Evolutionary conservation across 371 early-diverging fungal genomes (phyloP).

Genomic region (Rhizopus arrhizus): DNA sequence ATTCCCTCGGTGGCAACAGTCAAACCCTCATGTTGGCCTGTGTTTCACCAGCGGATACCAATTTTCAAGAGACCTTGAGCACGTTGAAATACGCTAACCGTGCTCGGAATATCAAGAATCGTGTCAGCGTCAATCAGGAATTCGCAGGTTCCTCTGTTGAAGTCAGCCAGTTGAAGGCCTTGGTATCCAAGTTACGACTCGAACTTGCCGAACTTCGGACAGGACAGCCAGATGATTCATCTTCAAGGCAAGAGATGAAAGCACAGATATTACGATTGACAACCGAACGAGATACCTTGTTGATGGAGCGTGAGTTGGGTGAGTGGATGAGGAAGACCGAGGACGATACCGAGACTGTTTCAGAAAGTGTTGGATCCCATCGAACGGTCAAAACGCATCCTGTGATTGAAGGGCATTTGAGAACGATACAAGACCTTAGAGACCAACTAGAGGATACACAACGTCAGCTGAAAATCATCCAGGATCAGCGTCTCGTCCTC

Average conservation of each 20-base stretch:
- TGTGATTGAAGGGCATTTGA: constrained; percentile 56
- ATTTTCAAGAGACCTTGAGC: constrained; percentile 86
- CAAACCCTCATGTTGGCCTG: constrained; percentile 92
- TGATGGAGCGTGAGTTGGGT: constrained; percentile 58
- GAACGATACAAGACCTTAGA: constrained; percentile 54
- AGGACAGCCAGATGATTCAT: constrained; percentile 35
- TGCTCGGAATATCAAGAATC: constrained; percentile 84
- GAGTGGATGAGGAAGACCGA: constrained; percentile 29
- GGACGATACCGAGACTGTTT: constrained; percentile 8
- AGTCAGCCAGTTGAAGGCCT: constrained; percentile 65
- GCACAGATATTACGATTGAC: constrained; percentile 50
- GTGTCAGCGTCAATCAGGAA: constrained; percentile 75
- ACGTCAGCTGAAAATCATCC: constrained; percentile 33
- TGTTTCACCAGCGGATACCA: constrained; percentile 75
- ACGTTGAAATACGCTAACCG: constrained; percentile 91
- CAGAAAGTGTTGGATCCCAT: constrained; percentile 15
- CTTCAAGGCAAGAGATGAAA: constrained; percentile 5
- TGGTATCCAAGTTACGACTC: constrained; percentile 62
- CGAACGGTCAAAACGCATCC: constrained; percentile 42
- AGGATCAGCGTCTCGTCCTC: constrained; percentile 21
- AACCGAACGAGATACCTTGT: constrained; percentile 62
- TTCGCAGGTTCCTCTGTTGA: constrained; percentile 48
- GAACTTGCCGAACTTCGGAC: constrained; percentile 45
- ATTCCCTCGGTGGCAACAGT: constrained; percentile 92
- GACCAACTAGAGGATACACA: constrained; percentile 50